Base-by-base conservation (phyloP, 768 basidiomycete genomes). In the Kwoniella heveanensis region DNA sequence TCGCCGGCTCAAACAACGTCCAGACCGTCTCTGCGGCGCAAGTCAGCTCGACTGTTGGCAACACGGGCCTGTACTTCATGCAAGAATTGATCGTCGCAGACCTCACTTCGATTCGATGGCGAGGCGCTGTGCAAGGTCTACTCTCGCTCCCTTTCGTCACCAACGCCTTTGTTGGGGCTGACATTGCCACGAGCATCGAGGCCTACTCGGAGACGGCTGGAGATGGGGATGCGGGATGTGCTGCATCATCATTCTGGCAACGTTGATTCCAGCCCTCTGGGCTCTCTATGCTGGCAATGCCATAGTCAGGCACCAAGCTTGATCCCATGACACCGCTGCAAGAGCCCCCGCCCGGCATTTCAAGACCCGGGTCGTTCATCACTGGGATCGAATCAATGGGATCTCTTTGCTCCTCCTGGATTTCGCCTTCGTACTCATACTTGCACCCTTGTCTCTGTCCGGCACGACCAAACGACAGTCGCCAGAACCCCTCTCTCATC, bases 401-500 rank as follows among this genome's bases (percentile, higher is more conserved):
- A 8, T 17, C 9, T 8, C 10, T 17, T 10, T 44, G 39, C 4
- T 10, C 39, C 13, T 44, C 10, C 39, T 44, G 3, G 39, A 17
- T 44, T 8, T 8, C 39, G 9, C 39, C 9, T 44, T 44, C 39
- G 39, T 44, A 8, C 19, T 44, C 4, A 44, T 44, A 8, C 4
- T 44, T 3, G 19, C 17, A 44, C 17, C 39, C 39, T 19, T 9
- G 19, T 17, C 8, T 17, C 19, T 17, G 39, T 8, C 19, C 10
- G 39, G 3, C 30, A 63, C 26, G 48, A 39, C 22, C 39, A 59
- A 26, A 60, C n/a, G n/a, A 68, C 39, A 64, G 61, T 54, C 57
- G 53, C 19, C 39, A 60, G 54, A 39, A 36, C 52, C 56, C 57
- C 24, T 62, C 57, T 2, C 47, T 86, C 56, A 83, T 86, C 53